phyloP scores from a whole-genome alignment of 2,329 filamentous ascomycete species.

The Aspergillus neoniger region DNA sequence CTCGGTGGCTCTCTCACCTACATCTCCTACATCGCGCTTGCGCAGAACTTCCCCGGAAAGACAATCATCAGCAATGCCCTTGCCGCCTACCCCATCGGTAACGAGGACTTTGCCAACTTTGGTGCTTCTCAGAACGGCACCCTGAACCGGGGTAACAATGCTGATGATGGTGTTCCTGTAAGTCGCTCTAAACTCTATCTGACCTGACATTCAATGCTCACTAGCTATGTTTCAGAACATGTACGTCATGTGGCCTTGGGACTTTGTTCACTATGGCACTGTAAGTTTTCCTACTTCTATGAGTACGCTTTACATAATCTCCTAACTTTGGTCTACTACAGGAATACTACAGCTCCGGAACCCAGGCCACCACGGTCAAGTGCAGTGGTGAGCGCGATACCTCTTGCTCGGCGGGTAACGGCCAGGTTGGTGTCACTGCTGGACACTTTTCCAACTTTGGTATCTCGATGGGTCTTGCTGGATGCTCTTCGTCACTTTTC shows the following conservation, averaged over 20 bases:
- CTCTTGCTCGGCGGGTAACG: conserved; percentile 32
- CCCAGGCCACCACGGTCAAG: conserved; percentile 15
- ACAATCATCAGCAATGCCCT: conserved; percentile 34
- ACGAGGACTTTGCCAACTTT: conserved; percentile 29
- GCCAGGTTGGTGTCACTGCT: conserved; percentile 24
- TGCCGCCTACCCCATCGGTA: conserved; percentile 37
- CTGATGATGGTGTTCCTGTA: conserved; percentile 31
- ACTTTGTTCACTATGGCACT: conserved; percentile 30
- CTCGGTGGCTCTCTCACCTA: conserved; percentile 36
- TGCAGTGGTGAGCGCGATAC: conserved; percentile 30
- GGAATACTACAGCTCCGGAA: conserved; percentile 33
- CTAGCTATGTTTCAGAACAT: conserved; percentile 25
- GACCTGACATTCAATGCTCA: not conserved
- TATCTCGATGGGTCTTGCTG: conserved; percentile 22
- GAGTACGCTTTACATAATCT: accelerated
- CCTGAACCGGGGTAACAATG: conserved; percentile 31
- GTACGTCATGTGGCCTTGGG: conserved; percentile 25
- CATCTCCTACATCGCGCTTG: conserved; percentile 34
- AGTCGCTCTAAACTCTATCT: not conserved
- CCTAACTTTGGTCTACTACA: conserved; percentile 3
- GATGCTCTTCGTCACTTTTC: conserved; percentile 17
- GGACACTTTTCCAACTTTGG: conserved; percentile 31
- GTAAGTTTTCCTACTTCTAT: conserved; percentile 16
- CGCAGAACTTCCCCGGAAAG: conserved; percentile 34
- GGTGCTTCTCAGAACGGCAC: conserved; percentile 27